phyloP scores from a whole-genome alignment of 2,329 filamentous ascomycete genomes.

The Teratosphaeria viscida region DNA sequence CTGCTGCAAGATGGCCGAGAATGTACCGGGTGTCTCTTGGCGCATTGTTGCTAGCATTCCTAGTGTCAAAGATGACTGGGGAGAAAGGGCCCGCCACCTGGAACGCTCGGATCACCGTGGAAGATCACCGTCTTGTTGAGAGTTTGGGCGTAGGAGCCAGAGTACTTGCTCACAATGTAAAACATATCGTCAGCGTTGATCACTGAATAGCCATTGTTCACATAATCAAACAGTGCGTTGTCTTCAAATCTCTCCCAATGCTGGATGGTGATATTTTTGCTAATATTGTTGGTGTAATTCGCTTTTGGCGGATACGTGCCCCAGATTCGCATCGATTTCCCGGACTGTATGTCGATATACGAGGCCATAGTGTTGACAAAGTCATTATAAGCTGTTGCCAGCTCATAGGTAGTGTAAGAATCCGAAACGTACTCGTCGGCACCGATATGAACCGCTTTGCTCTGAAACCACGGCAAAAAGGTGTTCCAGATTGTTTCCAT shows the following conservation, averaged over 20 bases:
- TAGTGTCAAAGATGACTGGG: constrained; percentile 42
- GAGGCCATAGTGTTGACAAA: constrained; percentile 44
- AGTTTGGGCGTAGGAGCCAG: constrained; percentile 35
- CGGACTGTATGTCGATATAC: constrained; percentile 33
- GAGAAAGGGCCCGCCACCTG: constrained; percentile 35
- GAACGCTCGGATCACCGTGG: constrained; percentile 30
- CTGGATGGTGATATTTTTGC: constrained; percentile 40
- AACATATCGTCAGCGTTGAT: constrained; percentile 47
- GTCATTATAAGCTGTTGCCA: constrained; percentile 39
- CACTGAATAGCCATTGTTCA: constrained; percentile 37
- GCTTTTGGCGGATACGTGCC: constrained; percentile 41
- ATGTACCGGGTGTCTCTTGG: constrained; percentile 30
- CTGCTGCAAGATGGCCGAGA: constrained; percentile 39
- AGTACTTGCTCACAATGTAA: constrained; percentile 42
- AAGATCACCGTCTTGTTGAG: constrained; percentile 41
- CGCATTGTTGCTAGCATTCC: constrained; percentile 40
- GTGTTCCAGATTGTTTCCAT: constrained; percentile 44
- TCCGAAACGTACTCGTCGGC: constrained; percentile 42
- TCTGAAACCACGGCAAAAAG: constrained; percentile 47
- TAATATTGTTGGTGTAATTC: constrained; percentile 29
- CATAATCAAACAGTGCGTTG: constrained; percentile 33
- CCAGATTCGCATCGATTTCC: constrained; percentile 45
- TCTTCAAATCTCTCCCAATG: constrained; percentile 47
- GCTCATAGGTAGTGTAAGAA: constrained; percentile 6
- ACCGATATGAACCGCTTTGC: constrained; percentile 46